Evolutionary conservation across 352 stramenopile species (phyloP).

Genomic region (Pythium monospermum): DNA sequence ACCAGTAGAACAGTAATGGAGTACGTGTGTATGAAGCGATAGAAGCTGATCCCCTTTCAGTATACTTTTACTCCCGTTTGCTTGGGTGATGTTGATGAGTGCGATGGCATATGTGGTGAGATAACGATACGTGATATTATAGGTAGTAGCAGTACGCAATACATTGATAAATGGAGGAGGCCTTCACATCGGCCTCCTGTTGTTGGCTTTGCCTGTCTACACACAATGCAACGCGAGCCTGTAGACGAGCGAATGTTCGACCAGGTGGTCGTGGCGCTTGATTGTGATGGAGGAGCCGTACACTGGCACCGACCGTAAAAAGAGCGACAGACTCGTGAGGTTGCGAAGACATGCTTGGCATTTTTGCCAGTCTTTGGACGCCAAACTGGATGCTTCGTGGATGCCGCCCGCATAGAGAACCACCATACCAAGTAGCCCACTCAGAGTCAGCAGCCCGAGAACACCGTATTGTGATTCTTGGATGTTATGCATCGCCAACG

Average conservation of each 20-base stretch:
- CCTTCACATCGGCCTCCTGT: too few relatives aligned
- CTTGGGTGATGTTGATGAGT: too few relatives aligned
- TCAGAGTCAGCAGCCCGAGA: slow-evolving; percentile 34
- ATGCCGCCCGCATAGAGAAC: slow-evolving; percentile 58
- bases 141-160: too few relatives aligned
- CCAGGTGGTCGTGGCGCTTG: slow-evolving; percentile 75
- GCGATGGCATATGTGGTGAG: too few relatives aligned
- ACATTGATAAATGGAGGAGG: too few relatives aligned
- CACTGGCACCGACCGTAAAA: slow-evolving; percentile 66
- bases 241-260: slow-evolving; percentile 80
- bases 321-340: slow-evolving; percentile 81
- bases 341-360: slow-evolving; percentile 70
- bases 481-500: slow-evolving; percentile 46
- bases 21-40: too few relatives aligned
- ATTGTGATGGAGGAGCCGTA: slow-evolving; percentile 58
- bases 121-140: too few relatives aligned
- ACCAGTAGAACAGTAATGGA: too few relatives aligned
- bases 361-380: slow-evolving; percentile 68
- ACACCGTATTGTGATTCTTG: slow-evolving; percentile 61
- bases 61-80: too few relatives aligned
- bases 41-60: too few relatives aligned
- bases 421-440: slow-evolving; percentile 52
- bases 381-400: slow-evolving; percentile 43
- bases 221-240: slow-evolving; percentile 77
- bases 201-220: too few relatives aligned